Percentiles rank a stretch among this genome's conserved stretches.
Conservation (phyloP, 2,329 filamentous ascomycete species). For the Cladosporium phlei region DNA sequence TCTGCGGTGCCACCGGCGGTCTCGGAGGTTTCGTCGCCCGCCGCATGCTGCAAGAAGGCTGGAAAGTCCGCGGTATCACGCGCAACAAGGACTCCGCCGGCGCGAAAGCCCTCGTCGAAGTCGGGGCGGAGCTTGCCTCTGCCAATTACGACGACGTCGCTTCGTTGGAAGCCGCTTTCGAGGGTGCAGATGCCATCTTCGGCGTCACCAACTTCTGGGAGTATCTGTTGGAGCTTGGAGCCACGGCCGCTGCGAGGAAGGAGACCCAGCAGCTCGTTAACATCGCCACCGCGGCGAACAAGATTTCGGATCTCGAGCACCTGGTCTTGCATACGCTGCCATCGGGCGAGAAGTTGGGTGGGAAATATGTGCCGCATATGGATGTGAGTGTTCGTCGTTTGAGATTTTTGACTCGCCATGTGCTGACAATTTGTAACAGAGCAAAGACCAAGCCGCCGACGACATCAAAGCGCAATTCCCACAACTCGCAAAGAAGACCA, state of each 20-base stretch:
- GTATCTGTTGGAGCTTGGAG: conserved; percentile 13
- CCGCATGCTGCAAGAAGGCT: conserved; percentile 20
- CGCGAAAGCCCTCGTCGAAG: conserved; percentile 18
- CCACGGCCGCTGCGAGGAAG: conserved; percentile 13
- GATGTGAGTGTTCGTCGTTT: neutral
- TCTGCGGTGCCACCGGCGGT: conserved; percentile 13
- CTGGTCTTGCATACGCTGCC: conserved; percentile 18
- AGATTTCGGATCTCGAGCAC: conserved; percentile 13
- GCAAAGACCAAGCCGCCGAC: conserved; percentile 20
- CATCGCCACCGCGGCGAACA: conserved; percentile 17
- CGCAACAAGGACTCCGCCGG: conserved; percentile 21
- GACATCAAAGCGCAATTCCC: conserved; percentile 16
- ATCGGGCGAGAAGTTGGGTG: conserved; percentile 11
- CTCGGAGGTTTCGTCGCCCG: conserved; percentile 24
- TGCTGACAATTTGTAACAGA: conserved; percentile 4
- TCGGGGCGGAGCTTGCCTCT: conserved; percentile 19
- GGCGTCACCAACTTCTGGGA: conserved; percentile 21
- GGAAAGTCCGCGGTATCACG: conserved; percentile 25
- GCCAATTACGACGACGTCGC: conserved; percentile 18
- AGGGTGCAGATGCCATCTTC: conserved; percentile 19
- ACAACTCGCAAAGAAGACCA: conserved; percentile 19
- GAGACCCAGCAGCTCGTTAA: conserved; percentile 18
- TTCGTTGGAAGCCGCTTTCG: conserved; percentile 18
- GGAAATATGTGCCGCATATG: conserved; percentile 10
- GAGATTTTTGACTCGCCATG: neutral